Percentiles rank a stretch among this genome's conserved stretches.
Conservation (phyloP, 1,284 basidiomycete genomes). For the Marasmius fiardii region DNA sequence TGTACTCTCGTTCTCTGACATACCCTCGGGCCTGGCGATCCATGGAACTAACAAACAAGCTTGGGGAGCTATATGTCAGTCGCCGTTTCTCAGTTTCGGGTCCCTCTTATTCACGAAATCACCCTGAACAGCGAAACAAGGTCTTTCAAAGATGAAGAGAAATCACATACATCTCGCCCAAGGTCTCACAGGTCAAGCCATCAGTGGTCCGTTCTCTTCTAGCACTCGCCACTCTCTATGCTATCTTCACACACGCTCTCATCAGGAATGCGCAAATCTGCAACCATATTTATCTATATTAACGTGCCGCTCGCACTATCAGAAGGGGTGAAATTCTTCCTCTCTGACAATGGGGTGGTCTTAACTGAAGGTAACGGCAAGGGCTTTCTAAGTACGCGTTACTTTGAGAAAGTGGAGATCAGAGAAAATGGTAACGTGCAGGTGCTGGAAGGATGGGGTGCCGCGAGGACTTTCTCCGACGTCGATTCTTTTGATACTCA, state of each 20-base stretch:
- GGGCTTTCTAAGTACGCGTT: slow-evolving; percentile 42
- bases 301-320: slow-evolving; percentile 69
- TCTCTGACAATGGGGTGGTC: slow-evolving; percentile 83
- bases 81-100: slow-evolving; percentile 2
- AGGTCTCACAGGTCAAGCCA: slow-evolving; percentile 60
- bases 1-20: slow-evolving; percentile 56
- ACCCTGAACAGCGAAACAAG: slow-evolving; percentile 48
- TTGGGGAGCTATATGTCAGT: slow-evolving; percentile 73
- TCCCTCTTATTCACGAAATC: background rate
- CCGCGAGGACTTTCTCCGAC: background rate
- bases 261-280: slow-evolving; percentile 76
- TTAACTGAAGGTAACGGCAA: slow-evolving; percentile 68
- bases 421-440: background rate
- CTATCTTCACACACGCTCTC: background rate
- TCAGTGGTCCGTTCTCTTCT: slow-evolving; percentile 57
- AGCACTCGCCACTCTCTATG: background rate
- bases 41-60: slow-evolving; percentile 72
- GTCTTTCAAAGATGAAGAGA: slow-evolving; percentile 80
- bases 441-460: background rate
- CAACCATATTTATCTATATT: slow-evolving; percentile 74
- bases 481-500: background rate
- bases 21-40: slow-evolving; percentile 64
- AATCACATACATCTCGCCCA: slow-evolving; percentile 90
- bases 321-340: slow-evolving; percentile 67
- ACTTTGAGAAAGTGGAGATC: slow-evolving; percentile 2